Percentiles rank a stretch among this genome's conserved stretches.
These are phyloP conservation scores for Leptographium lundbergii DNA, from an alignment of 2,329 filamentous ascomycete species.

Conservation along the genomic window DNA sequence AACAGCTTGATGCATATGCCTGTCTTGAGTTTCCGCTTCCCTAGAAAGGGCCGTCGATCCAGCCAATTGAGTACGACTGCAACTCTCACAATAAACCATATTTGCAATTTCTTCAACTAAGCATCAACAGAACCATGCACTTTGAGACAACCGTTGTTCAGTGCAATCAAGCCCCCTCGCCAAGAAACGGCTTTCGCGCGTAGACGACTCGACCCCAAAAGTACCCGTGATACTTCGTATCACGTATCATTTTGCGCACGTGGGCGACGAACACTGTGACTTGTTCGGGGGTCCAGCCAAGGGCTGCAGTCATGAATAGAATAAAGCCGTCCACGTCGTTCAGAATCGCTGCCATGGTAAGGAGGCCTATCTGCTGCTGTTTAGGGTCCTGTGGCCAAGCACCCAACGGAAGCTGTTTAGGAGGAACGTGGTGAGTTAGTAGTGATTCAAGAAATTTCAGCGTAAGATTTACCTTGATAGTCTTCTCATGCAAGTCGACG, in stretches of 20 bases:
- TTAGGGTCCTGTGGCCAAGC: slow-evolving; percentile 22
- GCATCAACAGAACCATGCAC: too few species aligned
- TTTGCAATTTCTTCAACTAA: too few species aligned
- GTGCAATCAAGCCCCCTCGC: too few species aligned
- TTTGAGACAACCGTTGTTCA: too few species aligned
- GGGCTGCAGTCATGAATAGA: slow-evolving; percentile 8
- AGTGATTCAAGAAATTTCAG: too few species aligned
- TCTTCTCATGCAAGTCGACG: slow-evolving; percentile 38
- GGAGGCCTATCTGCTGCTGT: slow-evolving; percentile 15
- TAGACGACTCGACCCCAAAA: background rate
- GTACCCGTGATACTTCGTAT: background rate
- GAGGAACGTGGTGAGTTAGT: too few species aligned
- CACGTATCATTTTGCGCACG: background rate
- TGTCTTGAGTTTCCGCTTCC: too few species aligned
- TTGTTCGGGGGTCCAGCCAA: slow-evolving; percentile 11
- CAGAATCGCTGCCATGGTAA: slow-evolving; percentile 4
- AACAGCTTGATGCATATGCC: too few species aligned
- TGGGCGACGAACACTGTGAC: slow-evolving; percentile 9
- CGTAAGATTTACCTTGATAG: slow-evolving; percentile 24
- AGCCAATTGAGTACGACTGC: too few species aligned
- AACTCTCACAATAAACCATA: too few species aligned
- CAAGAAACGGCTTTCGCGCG: background rate
- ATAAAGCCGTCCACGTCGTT: slow-evolving; percentile 11
- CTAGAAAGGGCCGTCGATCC: too few species aligned
- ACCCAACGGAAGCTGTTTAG: slow-evolving; percentile 8